Conservation (phyloP, 164 flowering plant genomes). For the Kalanchoe fedtschenkoi region DNA sequence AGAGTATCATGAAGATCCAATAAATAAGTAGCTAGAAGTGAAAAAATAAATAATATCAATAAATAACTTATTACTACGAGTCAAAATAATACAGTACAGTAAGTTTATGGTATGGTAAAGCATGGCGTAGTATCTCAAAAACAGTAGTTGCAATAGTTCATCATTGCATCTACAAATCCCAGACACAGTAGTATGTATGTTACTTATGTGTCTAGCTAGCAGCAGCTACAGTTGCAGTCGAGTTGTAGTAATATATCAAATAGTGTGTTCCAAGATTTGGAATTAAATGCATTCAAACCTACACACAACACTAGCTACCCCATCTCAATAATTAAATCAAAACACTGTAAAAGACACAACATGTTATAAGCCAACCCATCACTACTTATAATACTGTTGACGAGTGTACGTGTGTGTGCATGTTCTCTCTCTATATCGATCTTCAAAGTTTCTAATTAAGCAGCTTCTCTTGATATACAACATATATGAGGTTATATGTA, state of each 20-base stretch:
- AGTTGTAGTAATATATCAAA: background rate
- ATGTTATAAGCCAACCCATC: background rate
- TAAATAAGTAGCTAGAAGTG: background rate
- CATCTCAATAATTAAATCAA: background rate
- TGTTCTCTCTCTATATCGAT: too few species aligned
- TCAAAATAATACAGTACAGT: background rate
- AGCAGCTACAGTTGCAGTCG: conserved; percentile 5
- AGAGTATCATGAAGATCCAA: background rate
- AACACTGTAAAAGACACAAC: background rate
- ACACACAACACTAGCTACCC: background rate
- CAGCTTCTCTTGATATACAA: too few species aligned
- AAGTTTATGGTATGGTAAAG: background rate
- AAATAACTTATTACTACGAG: background rate
- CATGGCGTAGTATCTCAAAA: background rate
- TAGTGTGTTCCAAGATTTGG: conserved; percentile 2
- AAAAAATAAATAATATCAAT: background rate
- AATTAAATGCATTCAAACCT: conserved; percentile 1
- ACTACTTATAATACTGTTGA: too few species aligned
- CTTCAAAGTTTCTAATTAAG: too few species aligned
- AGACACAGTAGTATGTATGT: conserved; percentile 1
- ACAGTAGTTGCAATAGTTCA: background rate
- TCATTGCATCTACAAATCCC: conserved; percentile 6
- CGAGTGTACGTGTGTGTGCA: too few species aligned
- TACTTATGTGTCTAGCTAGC: background rate
- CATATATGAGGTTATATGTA: too few species aligned